phyloP scores from a whole-genome alignment of 306 rosid genomes.

The Ammopiptanthus mongolicus region DNA sequence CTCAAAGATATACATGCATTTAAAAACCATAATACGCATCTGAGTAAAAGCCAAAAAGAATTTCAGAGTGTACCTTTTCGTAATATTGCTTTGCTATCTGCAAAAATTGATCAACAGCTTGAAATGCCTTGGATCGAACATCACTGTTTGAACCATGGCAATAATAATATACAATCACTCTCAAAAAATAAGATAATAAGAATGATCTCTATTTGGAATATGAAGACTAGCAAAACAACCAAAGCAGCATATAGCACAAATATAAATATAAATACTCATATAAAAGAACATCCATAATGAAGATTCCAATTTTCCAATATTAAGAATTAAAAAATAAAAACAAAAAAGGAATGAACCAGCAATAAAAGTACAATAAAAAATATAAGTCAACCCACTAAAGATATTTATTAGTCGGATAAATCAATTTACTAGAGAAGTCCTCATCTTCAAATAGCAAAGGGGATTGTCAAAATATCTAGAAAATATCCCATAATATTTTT shows the following conservation, averaged over 20 bases:
- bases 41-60: constrained; percentile 22
- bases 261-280: neutral
- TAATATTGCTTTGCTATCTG: constrained; percentile 70
- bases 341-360: neutral
- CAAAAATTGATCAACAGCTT: constrained; percentile 93
- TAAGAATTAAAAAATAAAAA: neutral
- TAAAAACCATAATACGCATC: constrained; percentile 8
- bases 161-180: constrained; percentile 10
- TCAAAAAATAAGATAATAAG: neutral
- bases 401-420: neutral
- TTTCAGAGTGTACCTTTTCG: constrained; percentile 63
- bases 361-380: neutral
- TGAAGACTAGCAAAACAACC: constrained; percentile 15
- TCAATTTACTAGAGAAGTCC: constrained; percentile 17
- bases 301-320: constrained; percentile 2
- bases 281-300: constrained; percentile 4
- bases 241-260: constrained; percentile 8
- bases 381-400: neutral
- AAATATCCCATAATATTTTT: too few relatives aligned
- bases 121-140: constrained; percentile 88
- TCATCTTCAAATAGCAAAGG: neutral
- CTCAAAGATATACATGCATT: neutral
- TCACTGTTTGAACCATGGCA: constrained; percentile 56
- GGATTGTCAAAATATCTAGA: neutral
- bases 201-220: constrained; percentile 19